A percentile compares a stretch with the other conserved stretches of the same genome.
Evolutionary conservation across 441 rosid species (phyloP).

Genomic region (Macaranga tanarius): DNA sequence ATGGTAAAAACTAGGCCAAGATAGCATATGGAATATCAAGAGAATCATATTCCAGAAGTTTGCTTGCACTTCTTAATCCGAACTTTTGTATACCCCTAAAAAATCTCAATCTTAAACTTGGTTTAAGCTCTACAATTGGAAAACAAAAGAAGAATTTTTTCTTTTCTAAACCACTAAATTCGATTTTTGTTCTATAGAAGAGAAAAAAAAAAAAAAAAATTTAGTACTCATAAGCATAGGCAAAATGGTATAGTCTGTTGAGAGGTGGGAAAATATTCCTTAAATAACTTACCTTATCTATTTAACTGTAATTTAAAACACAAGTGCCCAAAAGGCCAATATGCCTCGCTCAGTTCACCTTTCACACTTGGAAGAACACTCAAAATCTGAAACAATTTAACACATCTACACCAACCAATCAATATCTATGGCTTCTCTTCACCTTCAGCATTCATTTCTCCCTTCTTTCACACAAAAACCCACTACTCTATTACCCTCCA

Average conservation of each 20-base stretch:
- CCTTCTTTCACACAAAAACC: constrained; percentile 37
- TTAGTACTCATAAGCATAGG: neutral
- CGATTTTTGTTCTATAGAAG: too few species aligned
- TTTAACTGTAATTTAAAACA: constrained; percentile 3
- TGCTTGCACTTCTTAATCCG: too few species aligned
- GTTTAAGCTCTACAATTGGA: too few species aligned
- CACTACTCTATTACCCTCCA: constrained; percentile 35
- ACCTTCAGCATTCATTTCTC: constrained; percentile 43
- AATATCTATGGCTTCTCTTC: constrained; percentile 42
- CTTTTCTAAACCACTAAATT: too few species aligned
- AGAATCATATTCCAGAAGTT: too few species aligned
- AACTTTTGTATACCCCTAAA: too few species aligned
- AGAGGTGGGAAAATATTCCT: neutral
- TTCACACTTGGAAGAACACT: neutral
- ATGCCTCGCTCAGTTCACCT: neutral
- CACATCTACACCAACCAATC: neutral
- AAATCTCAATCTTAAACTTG: too few species aligned
- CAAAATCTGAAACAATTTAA: neutral
- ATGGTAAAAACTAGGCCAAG: too few species aligned
- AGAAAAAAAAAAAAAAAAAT: too few species aligned
- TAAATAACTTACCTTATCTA: constrained; percentile 9
- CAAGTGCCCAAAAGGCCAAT: neutral
- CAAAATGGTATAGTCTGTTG: too few species aligned
- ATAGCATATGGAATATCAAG: too few species aligned
- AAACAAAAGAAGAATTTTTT: too few species aligned